These are phyloP conservation scores for Macrocystidia cucumis DNA, from an alignment of 1,284 basidiomycete genomes.

Conservation along the genomic window DNA sequence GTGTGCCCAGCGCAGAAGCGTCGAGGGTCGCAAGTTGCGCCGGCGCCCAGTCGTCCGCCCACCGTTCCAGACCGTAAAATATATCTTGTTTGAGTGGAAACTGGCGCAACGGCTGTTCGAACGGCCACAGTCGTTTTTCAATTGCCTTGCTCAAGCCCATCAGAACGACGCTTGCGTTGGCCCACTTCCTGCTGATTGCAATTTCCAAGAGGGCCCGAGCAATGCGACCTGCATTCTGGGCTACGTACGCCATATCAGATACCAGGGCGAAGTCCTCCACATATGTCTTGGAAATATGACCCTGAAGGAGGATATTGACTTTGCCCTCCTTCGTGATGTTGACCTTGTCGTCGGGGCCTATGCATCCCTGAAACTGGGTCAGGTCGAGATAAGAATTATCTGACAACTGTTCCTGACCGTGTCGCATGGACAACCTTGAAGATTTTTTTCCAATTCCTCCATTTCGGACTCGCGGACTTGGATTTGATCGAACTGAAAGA, in stretches of 20 bases:
- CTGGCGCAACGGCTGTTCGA: slow-evolving; percentile 87
- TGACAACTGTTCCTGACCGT: slow-evolving; percentile 54
- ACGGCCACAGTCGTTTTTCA: slow-evolving; percentile 93
- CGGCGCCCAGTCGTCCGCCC: slow-evolving; percentile 81
- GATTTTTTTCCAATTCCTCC: slow-evolving; percentile 74
- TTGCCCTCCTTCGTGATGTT: slow-evolving; percentile 81
- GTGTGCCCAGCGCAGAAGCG: slow-evolving; percentile 70
- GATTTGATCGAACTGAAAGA: slow-evolving; percentile 85
- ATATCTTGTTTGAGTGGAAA: slow-evolving; percentile 75
- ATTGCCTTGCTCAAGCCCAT: slow-evolving; percentile 93
- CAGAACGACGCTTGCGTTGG: slow-evolving; percentile 72
- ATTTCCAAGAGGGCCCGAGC: slow-evolving; percentile 93
- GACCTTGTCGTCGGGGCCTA: too few relatives aligned
- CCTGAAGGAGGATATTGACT: slow-evolving; percentile 94
- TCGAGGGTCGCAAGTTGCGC: slow-evolving; percentile 72
- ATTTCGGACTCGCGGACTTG: slow-evolving; percentile 89
- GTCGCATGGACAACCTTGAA: slow-evolving; percentile 70
- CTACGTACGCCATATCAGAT: slow-evolving; percentile 91
- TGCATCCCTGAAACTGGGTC: slow-evolving; percentile 47
- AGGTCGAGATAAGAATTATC: slow-evolving; percentile 1
- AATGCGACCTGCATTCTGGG: slow-evolving; percentile 93
- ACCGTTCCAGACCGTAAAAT: slow-evolving; percentile 73
- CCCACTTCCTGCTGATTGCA: slow-evolving; percentile 89
- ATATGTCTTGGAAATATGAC: slow-evolving; percentile 74
- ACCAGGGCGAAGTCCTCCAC: slow-evolving; percentile 96